phyloP scores from a whole-genome alignment of 805 yeast genomes.

The Pichia membranifaciens region DNA sequence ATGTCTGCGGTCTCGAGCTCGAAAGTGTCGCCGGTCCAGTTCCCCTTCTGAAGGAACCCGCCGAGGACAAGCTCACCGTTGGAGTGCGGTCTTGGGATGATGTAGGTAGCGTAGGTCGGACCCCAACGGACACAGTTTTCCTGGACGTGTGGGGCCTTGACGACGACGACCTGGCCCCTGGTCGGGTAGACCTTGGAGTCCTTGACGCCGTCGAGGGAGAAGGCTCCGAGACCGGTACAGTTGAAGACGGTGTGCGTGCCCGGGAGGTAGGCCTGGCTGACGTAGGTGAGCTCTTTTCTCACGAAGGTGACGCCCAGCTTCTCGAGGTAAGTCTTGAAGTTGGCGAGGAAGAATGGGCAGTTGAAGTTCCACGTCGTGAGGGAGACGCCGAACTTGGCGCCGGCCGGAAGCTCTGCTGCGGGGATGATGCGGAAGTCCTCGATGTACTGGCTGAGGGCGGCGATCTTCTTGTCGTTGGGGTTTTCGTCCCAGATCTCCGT shows the following conservation, averaged over 20 bases:
- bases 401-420: constrained; percentile 39
- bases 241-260: constrained; percentile 53
- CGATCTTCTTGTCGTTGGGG: constrained; percentile 43
- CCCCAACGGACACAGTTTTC: constrained; percentile 61
- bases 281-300: constrained; percentile 43
- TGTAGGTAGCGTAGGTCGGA: constrained; percentile 54
- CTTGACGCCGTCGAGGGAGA: constrained; percentile 54
- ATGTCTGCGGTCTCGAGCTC: constrained; percentile 56
- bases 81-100: constrained; percentile 66
- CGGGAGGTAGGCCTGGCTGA: constrained; percentile 46
- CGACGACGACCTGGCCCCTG: constrained; percentile 74
- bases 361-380: constrained; percentile 66
- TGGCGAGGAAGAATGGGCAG: constrained; percentile 55
- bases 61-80: constrained; percentile 67
- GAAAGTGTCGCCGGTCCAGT: constrained; percentile 57
- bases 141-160: constrained; percentile 61
- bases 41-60: constrained; percentile 61
- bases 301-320: constrained; percentile 46
- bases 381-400: constrained; percentile 49
- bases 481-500: constrained; percentile 51
- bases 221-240: constrained; percentile 73
- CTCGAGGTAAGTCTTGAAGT: constrained; percentile 40
- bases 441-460: constrained; percentile 43
- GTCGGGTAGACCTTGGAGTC: constrained; percentile 64
- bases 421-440: constrained; percentile 39